These are phyloP conservation scores for Gracilariopsis chorda DNA, from an alignment of 23 red algal species.

Conservation along the genomic window DNA sequence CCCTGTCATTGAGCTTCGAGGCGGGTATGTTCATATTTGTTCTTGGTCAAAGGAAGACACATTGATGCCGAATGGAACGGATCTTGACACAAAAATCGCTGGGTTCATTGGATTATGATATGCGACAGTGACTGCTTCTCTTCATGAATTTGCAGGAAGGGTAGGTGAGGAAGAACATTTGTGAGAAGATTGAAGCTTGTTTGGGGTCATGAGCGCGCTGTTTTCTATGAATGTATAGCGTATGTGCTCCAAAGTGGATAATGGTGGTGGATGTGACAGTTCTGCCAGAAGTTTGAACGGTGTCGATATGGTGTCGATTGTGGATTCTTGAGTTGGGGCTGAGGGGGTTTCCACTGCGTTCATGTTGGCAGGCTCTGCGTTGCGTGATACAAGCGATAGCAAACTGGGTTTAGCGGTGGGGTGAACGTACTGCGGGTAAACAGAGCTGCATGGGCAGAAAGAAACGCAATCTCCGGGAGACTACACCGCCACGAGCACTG, in stretches of 20 bases:
- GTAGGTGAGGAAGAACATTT: too few relatives aligned
- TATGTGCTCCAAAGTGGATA: slow-evolving; percentile 44
- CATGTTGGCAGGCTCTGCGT: not conserved
- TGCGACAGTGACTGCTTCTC: too few relatives aligned
- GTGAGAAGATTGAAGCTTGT: too few relatives aligned
- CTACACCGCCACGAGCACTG: too few relatives aligned
- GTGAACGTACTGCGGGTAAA: not conserved
- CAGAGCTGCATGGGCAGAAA: not conserved
- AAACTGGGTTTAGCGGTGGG: not conserved
- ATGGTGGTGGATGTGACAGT: slow-evolving; percentile 32
- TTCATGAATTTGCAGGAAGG: too few relatives aligned
- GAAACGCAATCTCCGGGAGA: slow-evolving; percentile 1
- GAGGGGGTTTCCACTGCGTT: slow-evolving; percentile 3
- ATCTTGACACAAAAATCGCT: not conserved
- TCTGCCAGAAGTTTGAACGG: slow-evolving; percentile 28
- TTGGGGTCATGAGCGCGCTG: too few relatives aligned
- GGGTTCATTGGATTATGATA: too few relatives aligned
- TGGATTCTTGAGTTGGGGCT: not conserved
- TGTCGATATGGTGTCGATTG: not conserved
- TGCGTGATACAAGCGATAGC: not conserved
- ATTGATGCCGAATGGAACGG: not conserved
- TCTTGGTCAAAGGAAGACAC: not conserved
- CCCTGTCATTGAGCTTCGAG: not conserved
- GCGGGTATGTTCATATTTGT: not conserved
- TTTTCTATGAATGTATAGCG: too few relatives aligned